phyloP scores from a whole-genome alignment of 257 asterid species.

The Schizonepeta tenuifolia region DNA sequence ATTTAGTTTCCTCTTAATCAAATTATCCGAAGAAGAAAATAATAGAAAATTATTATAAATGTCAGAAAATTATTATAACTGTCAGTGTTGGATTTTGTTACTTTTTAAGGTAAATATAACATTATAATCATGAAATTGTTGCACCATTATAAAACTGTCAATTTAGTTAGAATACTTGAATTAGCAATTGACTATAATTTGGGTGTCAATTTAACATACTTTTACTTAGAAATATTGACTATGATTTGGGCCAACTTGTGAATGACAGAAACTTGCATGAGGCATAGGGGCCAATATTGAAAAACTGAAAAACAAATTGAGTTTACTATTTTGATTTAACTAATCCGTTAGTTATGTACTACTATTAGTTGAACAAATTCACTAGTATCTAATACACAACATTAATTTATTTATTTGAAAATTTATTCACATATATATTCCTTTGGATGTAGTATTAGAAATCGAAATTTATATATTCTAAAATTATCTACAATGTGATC shows the following conservation, averaged over 20 bases:
- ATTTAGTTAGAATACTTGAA: too few relatives aligned
- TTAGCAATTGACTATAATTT: background rate
- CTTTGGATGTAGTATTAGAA: background rate
- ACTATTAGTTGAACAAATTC: background rate
- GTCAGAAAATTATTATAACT: too few relatives aligned
- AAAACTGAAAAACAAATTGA: background rate
- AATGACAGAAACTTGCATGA: background rate
- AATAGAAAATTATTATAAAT: too few relatives aligned
- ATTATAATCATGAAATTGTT: background rate
- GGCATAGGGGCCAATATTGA: background rate
- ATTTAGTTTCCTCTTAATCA: background rate
- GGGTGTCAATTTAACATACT: background rate
- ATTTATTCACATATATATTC: background rate
- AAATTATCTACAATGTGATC: background rate
- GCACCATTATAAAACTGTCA: too few relatives aligned
- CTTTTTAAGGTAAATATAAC: background rate
- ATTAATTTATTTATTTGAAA: too few relatives aligned
- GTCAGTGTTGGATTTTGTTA: background rate
- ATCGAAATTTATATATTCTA: too few relatives aligned
- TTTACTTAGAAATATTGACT: background rate
- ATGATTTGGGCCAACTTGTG: background rate
- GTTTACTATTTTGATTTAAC: background rate
- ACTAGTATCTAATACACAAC: background rate
- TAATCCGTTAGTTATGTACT: background rate
- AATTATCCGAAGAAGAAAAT: background rate